Percentiles rank a stretch among this genome's conserved stretches.
phyloP scores from a whole-genome alignment of 2,329 filamentous ascomycete species.

The Daldinia sp. region DNA sequence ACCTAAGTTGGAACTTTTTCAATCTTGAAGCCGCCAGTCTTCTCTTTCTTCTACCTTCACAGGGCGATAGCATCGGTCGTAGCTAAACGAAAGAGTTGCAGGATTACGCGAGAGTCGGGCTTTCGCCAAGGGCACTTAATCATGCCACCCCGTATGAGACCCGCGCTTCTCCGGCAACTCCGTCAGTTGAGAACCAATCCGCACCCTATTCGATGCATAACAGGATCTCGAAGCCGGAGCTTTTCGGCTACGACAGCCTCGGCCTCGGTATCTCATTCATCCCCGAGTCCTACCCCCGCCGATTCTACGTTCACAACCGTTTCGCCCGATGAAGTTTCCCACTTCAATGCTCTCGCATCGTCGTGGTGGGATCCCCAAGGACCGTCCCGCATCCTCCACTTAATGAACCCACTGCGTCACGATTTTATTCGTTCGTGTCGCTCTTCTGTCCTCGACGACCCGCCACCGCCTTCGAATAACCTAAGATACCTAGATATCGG shows the following conservation, averaged over 20 bases:
- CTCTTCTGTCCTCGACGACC: constrained; percentile 57
- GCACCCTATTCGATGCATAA: constrained; percentile 4
- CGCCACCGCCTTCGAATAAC: constrained; percentile 48
- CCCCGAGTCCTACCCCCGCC: constrained; percentile 34
- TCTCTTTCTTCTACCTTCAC: neutral
- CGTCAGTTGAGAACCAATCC: neutral
- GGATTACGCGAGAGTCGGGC: neutral
- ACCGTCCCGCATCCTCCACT: constrained; percentile 88
- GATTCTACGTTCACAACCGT: constrained; percentile 69
- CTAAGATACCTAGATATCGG: constrained; percentile 88
- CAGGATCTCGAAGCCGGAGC: constrained; percentile 9
- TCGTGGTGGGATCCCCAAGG: constrained; percentile 98
- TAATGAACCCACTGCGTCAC: constrained; percentile 97
- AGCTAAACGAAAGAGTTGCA: neutral
- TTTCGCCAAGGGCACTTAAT: neutral
- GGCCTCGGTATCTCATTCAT: constrained; percentile 30
- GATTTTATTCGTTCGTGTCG: constrained; percentile 85
- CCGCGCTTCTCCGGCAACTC: constrained; percentile 18
- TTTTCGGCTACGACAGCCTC: constrained; percentile 23
- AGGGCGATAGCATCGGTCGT: neutral
- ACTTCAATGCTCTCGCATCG: constrained; percentile 92
- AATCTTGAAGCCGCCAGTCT: constrained; percentile 5
- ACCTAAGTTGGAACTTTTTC: constrained; percentile 24
- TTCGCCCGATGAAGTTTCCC: constrained; percentile 86
- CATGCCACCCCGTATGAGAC: constrained; percentile 32